Conservation (phyloP, 2,329 filamentous ascomycete genomes). For the Domatiomyces globalis region DNA sequence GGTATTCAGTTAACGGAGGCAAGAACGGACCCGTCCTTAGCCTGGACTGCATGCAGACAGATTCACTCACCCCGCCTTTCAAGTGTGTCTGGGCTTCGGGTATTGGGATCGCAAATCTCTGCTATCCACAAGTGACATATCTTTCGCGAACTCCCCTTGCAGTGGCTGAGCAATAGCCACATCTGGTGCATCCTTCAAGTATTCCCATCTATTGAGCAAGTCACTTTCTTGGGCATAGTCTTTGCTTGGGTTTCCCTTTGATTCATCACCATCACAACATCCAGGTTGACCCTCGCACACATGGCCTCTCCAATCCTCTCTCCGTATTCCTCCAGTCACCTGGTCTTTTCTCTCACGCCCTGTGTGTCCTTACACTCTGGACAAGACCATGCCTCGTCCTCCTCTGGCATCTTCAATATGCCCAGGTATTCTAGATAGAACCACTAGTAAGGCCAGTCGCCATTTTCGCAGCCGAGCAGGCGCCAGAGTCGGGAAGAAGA, state of each 20-base stretch:
- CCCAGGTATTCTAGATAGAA: constrained; percentile 53
- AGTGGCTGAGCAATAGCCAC: too few species aligned
- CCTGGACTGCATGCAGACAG: too few species aligned
- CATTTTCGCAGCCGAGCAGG: constrained; percentile 55
- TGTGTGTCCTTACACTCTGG: constrained; percentile 34
- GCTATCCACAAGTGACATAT: too few species aligned
- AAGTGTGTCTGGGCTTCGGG: too few species aligned
- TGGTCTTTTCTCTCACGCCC: constrained; percentile 17
- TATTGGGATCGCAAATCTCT: too few species aligned
- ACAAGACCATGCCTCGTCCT: constrained; percentile 44
- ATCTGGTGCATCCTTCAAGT: too few species aligned
- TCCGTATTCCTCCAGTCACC: constrained; percentile 2
- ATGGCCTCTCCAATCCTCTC: background rate
- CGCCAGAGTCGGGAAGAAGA: constrained; percentile 34
- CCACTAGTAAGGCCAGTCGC: constrained; percentile 50
- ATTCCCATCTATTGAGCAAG: background rate
- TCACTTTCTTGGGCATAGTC: background rate
- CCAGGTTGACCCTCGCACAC: background rate
- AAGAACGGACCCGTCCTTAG: too few species aligned
- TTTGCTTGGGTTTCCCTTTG: background rate
- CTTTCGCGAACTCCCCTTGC: too few species aligned
- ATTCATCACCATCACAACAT: background rate
- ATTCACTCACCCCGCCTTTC: too few species aligned
- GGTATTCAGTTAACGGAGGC: too few species aligned
- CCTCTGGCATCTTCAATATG: constrained; percentile 44